Percentiles rank a stretch among this genome's conserved stretches.
Evolutionary conservation across 108 stramenopile genomes (phyloP).

Genomic region (Nitzschia sp.): DNA sequence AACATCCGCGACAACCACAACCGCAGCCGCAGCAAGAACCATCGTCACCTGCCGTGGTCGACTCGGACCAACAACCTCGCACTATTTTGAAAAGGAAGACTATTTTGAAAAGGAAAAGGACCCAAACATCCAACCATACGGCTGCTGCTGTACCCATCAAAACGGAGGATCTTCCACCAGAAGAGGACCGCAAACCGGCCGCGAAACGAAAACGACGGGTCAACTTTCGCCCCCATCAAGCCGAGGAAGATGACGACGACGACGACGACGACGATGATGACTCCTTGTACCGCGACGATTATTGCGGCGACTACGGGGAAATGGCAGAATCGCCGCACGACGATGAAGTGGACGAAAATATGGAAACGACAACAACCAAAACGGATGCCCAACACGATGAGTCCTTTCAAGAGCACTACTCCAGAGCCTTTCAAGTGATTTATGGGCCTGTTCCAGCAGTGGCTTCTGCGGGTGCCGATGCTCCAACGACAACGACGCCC

Average conservation of each 20-base stretch:
- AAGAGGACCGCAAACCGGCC: slow-evolving; percentile 6
- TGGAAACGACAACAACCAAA: no score
- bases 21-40: no score
- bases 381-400: no score
- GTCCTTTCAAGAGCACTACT: not conserved
- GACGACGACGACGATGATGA: slow-evolving; percentile 14
- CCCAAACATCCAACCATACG: no score
- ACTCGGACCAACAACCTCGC: no score
- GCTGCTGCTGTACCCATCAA: no score
- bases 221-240: not conserved
- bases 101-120: no score
- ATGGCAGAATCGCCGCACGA: not conserved
- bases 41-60: no score
- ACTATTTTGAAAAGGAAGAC: no score
- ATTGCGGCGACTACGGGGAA: not conserved
- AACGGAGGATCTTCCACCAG: no score
- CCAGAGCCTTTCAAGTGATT: not conserved
- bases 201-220: slow-evolving; percentile 9
- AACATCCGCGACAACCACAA: no score
- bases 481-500: not conserved
- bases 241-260: not conserved
- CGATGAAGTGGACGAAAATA: no score
- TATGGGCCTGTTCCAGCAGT: slow-evolving; percentile 6
- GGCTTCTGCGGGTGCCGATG: not conserved
- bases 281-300: slow-evolving; percentile 3